Conservation (phyloP, 495 filamentous ascomycete genomes). For the Penicillium dipodomyicola region DNA sequence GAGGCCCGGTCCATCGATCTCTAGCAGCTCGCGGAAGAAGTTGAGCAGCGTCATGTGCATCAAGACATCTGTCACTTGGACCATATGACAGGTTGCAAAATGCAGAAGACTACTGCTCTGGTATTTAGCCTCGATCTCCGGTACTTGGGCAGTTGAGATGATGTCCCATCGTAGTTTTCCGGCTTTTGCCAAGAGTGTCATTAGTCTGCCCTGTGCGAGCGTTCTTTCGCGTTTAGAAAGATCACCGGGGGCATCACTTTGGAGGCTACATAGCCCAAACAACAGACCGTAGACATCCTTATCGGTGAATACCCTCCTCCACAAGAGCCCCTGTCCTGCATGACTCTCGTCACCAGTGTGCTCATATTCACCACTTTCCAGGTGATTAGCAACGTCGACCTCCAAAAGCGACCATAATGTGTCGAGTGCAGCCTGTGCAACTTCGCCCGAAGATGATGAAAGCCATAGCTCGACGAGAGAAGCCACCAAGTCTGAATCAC, state of each 20-base stretch:
- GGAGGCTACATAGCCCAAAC: constrained; percentile 59
- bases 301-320: constrained; percentile 69
- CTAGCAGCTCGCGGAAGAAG: constrained; percentile 68
- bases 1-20: constrained; percentile 42
- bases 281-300: constrained; percentile 63
- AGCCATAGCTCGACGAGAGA: constrained; percentile 71
- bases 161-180: constrained; percentile 62
- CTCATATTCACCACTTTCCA: constrained; percentile 47
- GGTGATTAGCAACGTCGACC: constrained; percentile 52
- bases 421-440: constrained; percentile 65
- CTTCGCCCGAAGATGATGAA: constrained; percentile 63
- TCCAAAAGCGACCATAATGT: constrained; percentile 69
- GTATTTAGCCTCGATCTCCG: constrained; percentile 59
- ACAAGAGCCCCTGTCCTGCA: constrained; percentile 66
- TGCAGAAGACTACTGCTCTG: constrained; percentile 62
- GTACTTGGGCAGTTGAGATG: constrained; percentile 56
- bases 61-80: constrained; percentile 68
- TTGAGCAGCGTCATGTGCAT: constrained; percentile 78
- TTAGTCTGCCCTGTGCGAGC: constrained; percentile 72
- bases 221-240: constrained; percentile 64
- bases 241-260: constrained; percentile 33
- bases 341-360: constrained; percentile 30
- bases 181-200: constrained; percentile 67
- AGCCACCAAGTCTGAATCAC: constrained; percentile 58
- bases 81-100: constrained; percentile 72